Base-by-base conservation (phyloP, 148 eudicot species). In the Nyssa sinensis region DNA sequence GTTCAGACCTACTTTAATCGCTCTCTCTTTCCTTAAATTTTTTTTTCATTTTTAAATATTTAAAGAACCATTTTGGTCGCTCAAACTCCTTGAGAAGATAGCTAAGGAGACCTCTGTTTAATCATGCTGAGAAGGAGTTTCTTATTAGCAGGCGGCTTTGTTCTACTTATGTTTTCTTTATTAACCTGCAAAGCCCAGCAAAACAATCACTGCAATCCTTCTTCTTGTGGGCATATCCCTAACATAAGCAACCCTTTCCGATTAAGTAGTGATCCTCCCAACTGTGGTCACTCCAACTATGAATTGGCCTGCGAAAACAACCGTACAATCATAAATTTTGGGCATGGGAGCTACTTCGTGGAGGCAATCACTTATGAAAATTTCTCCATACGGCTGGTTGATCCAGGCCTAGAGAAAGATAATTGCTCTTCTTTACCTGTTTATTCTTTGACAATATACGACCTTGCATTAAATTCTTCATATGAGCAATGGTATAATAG, bases 201-300 rank as follows among this genome's bases (percentile, higher is more conserved):
- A 55, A 55, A 55, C n/a, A n/a, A 5, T 7, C 5, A 55, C 9
- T 58, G 62, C 24, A 29, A 58, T 7, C 11, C 62, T 23, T 58
- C 62, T 30, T 63, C 66, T 13, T 64, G 67, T 64, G 35, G 67
- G 7, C 30, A 64, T 16, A 33, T 31, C 37, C 34, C 5, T 19
- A 64, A 29, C 39, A 64, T 64, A 25, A 64, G 67, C 23, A 0
- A 64, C 39, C 67, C 67, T 2, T 64, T 64, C 27, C 67, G 67
- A 33, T 64, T 64, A 17, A 31, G 14, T 30, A n/a, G 37, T 16
- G 67, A 64, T 64, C 67, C 67, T 14, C n/a, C 4, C 13, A 19
- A 64, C 7, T 64, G 67, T 14, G 67, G 67, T 60, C 24, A 60
- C 8, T 25, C 2, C 1, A 23, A 21, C 0, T 60, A 60, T 10